phyloP scores from a whole-genome alignment of 371 early-diverging fungal species.

The Rhizomucor miehei region DNA sequence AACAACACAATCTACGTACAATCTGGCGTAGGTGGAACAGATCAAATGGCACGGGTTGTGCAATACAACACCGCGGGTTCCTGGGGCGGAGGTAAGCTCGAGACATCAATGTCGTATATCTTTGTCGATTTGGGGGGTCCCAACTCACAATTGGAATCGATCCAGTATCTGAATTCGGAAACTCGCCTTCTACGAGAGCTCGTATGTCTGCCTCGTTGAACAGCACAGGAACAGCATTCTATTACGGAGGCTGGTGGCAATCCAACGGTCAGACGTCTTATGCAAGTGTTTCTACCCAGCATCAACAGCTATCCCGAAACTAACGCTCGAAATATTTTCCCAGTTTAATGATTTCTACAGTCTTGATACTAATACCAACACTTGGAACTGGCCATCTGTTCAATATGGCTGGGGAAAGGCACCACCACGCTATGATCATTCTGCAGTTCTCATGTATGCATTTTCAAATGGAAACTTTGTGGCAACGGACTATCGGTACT shows the following conservation, averaged over 20 bases:
- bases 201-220: conserved; percentile 14
- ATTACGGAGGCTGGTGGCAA: conserved; percentile 13
- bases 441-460: conserved; percentile 33
- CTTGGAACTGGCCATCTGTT: conserved; percentile 20
- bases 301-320: no score
- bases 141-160: not conserved
- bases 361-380: conserved; percentile 16
- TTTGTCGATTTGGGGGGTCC: no score
- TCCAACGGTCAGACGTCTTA: not conserved
- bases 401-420: conserved; percentile 20
- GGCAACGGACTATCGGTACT: conserved; percentile 30
- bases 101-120: no score
- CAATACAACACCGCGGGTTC: conserved; percentile 13
- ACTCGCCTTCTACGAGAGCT: conserved; percentile 9
- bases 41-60: conserved; percentile 19
- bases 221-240: conserved; percentile 12
- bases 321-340: no score
- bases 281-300: conserved; percentile 3
- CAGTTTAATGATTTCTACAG: conserved; percentile 25
- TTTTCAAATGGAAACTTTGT: not conserved
- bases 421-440: conserved; percentile 31
- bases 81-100: no score
- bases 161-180: conserved; percentile 5
- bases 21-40: conserved; percentile 19
- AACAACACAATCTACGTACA: conserved; percentile 21